Percentiles rank a stretch among this genome's conserved stretches.
These are phyloP conservation scores for Acidiella bohemica DNA, from an alignment of 495 filamentous ascomycete species.

Conservation along the genomic window DNA sequence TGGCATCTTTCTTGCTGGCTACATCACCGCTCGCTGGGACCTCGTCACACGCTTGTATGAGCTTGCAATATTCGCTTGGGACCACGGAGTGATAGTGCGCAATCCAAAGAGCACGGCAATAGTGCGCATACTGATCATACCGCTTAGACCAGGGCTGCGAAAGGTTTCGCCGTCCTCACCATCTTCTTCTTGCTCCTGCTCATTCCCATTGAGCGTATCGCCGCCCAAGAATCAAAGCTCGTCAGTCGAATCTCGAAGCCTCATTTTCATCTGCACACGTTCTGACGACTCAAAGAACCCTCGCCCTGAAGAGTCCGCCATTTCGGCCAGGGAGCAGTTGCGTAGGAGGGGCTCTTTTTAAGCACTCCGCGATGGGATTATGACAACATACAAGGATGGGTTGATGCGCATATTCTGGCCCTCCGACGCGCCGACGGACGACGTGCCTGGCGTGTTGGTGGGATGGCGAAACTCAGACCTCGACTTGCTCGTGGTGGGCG, in stretches of 20 bases:
- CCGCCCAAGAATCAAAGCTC: constrained; percentile 50
- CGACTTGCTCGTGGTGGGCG: constrained; percentile 78
- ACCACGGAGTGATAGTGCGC: constrained; percentile 93
- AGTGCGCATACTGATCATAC: background rate
- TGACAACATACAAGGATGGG: constrained; percentile 58
- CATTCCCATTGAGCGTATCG: constrained; percentile 58
- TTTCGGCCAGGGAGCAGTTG: constrained; percentile 91
- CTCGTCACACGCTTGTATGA: constrained; percentile 92
- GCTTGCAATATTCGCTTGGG: constrained; percentile 91
- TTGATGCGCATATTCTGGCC: constrained; percentile 98
- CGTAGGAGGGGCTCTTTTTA: constrained; percentile 90
- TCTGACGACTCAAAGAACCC: constrained; percentile 51
- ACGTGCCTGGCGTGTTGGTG: constrained; percentile 64
- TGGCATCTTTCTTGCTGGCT: constrained; percentile 97
- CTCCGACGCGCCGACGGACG: constrained; percentile 60
- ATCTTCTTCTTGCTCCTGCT: constrained; percentile 65
- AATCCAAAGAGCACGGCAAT: background rate
- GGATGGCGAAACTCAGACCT: constrained; percentile 89
- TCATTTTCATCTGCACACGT: too few relatives aligned
- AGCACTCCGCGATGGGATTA: constrained; percentile 63
- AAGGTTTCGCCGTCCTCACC: constrained; percentile 61
- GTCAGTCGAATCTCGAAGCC: constrained; percentile 43
- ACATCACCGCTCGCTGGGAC: constrained; percentile 97
- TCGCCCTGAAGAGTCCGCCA: constrained; percentile 62
- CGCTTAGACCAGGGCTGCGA: constrained; percentile 51